Evolutionary conservation across 306 rosid species (phyloP).

Genomic region (Gleditsia sinensis): DNA sequence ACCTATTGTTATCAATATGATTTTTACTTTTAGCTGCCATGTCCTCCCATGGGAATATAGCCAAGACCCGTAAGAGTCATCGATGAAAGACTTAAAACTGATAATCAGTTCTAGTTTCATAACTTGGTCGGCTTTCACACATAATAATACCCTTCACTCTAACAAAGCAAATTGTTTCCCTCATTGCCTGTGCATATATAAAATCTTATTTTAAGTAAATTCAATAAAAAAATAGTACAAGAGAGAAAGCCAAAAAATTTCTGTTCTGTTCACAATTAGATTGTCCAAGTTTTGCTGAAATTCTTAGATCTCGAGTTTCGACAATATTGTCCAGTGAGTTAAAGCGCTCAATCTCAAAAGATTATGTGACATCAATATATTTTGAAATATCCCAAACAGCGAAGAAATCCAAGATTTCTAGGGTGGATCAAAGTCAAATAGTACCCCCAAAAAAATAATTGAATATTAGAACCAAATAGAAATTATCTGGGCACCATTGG

Average conservation of each 20-base stretch:
- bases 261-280: not conserved
- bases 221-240: not conserved
- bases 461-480: not conserved
- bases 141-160: not conserved
- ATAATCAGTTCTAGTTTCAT: not conserved
- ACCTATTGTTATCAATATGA: not conserved
- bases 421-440: conserved; percentile 12
- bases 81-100: not conserved
- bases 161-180: not conserved
- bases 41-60: not conserved
- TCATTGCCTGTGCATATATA: not conserved
- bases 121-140: not conserved
- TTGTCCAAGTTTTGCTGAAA: not conserved
- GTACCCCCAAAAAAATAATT: not conserved
- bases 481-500: not conserved
- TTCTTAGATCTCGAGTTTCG: not conserved
- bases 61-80: not conserved
- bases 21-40: not conserved
- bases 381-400: not conserved
- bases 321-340: not conserved
- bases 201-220: not conserved
- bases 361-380: not conserved
- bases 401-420: not conserved
- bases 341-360: not conserved
- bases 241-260: not conserved